Percentiles rank a stretch among this genome's conserved stretches.
These are phyloP conservation scores for Leucosporidium creatinivorum DNA, from an alignment of 768 basidiomycete species.

Conservation along the genomic window DNA sequence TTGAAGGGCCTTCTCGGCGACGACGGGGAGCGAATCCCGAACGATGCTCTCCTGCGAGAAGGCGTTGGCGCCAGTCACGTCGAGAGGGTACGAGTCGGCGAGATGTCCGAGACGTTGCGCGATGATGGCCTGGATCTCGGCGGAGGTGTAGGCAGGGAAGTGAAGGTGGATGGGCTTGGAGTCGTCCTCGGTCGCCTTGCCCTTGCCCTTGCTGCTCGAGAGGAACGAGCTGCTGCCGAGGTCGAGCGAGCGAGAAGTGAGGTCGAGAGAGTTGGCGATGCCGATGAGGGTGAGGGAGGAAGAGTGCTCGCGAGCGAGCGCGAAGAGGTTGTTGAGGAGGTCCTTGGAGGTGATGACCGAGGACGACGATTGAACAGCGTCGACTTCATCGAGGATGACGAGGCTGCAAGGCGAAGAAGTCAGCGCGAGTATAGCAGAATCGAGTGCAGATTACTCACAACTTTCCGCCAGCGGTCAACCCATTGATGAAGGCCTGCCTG, in stretches of 20 bases:
- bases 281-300: slow-evolving; percentile 62
- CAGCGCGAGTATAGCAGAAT: neutral
- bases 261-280: slow-evolving; percentile 82
- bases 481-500: slow-evolving; percentile 46
- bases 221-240: slow-evolving; percentile 21
- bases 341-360: slow-evolving; percentile 48
- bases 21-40: slow-evolving; percentile 41
- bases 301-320: slow-evolving; percentile 54
- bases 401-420: slow-evolving; percentile 40
- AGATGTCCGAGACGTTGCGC: slow-evolving; percentile 54
- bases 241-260: slow-evolving; percentile 51
- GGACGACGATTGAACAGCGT: slow-evolving; percentile 59
- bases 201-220: slow-evolving; percentile 31
- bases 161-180: slow-evolving; percentile 47
- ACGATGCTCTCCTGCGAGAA: neutral
- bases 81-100: slow-evolving; percentile 40
- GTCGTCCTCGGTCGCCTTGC: slow-evolving; percentile 14
- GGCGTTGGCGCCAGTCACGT: neutral
- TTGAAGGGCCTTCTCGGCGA: slow-evolving; percentile 58
- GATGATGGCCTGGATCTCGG: slow-evolving; percentile 63
- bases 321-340: slow-evolving; percentile 58
- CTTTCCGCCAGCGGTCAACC: slow-evolving; percentile 37
- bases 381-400: slow-evolving; percentile 76
- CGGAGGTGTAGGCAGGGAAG: slow-evolving; percentile 69
- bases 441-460: slow-evolving; percentile 48